These are phyloP conservation scores for Paramecium tetraurelia DNA, from an alignment of 73 alveolate genomes.

Conservation along the genomic window DNA sequence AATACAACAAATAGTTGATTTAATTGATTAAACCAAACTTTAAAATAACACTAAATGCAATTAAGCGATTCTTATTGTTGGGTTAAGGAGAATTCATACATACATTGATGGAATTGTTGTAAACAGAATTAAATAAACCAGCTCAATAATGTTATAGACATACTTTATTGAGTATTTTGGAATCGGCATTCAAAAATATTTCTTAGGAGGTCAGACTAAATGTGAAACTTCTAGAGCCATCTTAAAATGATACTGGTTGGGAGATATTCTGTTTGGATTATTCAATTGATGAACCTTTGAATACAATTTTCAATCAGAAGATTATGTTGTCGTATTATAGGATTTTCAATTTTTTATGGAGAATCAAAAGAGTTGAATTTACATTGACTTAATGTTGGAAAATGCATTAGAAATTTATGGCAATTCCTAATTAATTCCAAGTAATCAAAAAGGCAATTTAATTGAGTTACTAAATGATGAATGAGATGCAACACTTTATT, in stretches of 20 bases:
- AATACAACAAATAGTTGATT: not conserved
- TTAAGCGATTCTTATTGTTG: constrained; percentile 85
- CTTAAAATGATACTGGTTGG: constrained; percentile 97
- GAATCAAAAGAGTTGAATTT: constrained; percentile 88
- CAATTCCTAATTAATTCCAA: constrained; percentile 55
- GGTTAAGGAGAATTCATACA: constrained; percentile 97
- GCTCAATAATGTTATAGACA: constrained; percentile 62
- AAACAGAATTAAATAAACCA: constrained; percentile 84
- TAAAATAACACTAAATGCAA: constrained; percentile 42
- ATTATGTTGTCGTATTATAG: constrained; percentile 84
- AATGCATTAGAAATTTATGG: constrained; percentile 62
- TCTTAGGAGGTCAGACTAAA: constrained; percentile 67
- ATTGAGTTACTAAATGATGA: constrained; percentile 68
- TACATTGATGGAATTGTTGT: constrained; percentile 90
- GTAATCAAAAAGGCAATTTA: constrained; percentile 68
- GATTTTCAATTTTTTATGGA: constrained; percentile 93
- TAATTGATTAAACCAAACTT: not conserved
- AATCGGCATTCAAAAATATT: not conserved
- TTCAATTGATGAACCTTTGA: constrained; percentile 91
- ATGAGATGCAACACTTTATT: constrained; percentile 87
- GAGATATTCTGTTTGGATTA: constrained; percentile 95
- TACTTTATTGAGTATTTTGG: constrained; percentile 36
- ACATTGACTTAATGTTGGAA: constrained; percentile 81
- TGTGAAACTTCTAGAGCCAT: constrained; percentile 82
- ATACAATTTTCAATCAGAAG: constrained; percentile 82